Evolutionary conservation across 352 stramenopile species (phyloP).

Genomic region (Plasmopara halstedii): DNA sequence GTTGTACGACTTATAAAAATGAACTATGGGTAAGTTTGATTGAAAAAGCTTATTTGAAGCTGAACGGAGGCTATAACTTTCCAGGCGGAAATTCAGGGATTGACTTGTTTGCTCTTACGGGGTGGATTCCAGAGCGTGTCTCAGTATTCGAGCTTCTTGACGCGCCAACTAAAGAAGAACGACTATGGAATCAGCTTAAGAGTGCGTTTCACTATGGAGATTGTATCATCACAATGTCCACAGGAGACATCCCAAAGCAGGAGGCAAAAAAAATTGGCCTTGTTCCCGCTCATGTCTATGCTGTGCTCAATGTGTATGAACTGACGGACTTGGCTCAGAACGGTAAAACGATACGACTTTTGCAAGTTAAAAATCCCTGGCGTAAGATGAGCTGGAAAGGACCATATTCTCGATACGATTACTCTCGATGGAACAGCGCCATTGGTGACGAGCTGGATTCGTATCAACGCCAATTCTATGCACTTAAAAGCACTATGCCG

Average conservation of each 20-base stretch:
- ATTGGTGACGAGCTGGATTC: conserved; percentile 51
- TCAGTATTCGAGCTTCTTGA: conserved; percentile 64
- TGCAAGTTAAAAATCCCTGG: conserved; percentile 97
- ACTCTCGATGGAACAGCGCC: conserved; percentile 37
- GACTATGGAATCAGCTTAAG: conserved; percentile 93
- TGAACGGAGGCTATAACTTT: conserved; percentile 97
- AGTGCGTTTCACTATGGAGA: conserved; percentile 93
- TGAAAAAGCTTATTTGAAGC: conserved; percentile 98
- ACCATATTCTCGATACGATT: conserved; percentile 70
- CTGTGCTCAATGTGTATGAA: conserved; percentile 90
- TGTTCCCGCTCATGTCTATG: conserved; percentile 95
- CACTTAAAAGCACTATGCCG: conserved; percentile 7
- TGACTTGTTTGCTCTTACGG: conserved; percentile 97
- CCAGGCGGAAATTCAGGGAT: conserved; percentile 95
- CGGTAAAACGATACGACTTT: conserved; percentile 54
- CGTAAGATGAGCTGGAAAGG: conserved; percentile 81
- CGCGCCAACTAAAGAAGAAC: conserved; percentile 89
- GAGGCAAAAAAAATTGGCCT: conserved; percentile 84
- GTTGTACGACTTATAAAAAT: conserved; percentile 71
- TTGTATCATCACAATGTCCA: conserved; percentile 96
- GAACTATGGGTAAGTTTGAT: conserved; percentile 93
- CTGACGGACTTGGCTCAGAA: conserved; percentile 22
- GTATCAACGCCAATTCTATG: conserved; percentile 52
- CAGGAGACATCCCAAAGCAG: conserved; percentile 69
- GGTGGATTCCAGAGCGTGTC: conserved; percentile 96